These are phyloP conservation scores for Erythrobasidium hasegawianum DNA, from an alignment of 1,284 basidiomycete genomes.

Conservation along the genomic window DNA sequence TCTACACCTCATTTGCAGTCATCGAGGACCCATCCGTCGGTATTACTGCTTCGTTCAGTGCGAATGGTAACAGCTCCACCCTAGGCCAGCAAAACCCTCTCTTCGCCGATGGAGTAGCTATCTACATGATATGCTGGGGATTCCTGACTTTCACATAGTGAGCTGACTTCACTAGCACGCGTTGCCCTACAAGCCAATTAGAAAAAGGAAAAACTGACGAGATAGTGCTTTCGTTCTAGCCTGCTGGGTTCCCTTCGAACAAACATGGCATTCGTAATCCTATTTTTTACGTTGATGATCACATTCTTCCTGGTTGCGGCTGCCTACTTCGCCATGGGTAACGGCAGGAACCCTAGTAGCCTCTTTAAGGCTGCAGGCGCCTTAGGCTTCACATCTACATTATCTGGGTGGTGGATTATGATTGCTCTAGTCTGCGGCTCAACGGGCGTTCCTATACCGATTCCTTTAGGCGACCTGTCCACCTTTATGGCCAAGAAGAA, in stretches of 20 bases:
- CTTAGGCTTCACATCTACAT: constrained; percentile 36
- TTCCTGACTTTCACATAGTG: constrained; percentile 35
- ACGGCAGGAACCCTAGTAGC: not conserved
- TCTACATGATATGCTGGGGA: constrained; percentile 35
- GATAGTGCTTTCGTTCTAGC: constrained; percentile 16
- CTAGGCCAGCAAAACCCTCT: too few relatives aligned
- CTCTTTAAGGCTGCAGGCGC: constrained; percentile 38
- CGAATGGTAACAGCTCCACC: too few relatives aligned
- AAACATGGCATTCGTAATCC: constrained; percentile 39
- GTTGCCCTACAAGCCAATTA: not conserved
- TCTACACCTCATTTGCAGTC: too few relatives aligned
- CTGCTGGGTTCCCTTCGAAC: constrained; percentile 40
- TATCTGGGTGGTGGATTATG: constrained; percentile 25
- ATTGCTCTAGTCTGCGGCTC: constrained; percentile 37
- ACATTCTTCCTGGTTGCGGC: constrained; percentile 37
- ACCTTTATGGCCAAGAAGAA: constrained; percentile 16
- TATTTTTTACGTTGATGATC: constrained; percentile 40
- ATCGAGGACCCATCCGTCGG: too few relatives aligned
- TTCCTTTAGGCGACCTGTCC: constrained; percentile 41
- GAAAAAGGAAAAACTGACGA: not conserved
- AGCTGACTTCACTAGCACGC: too few relatives aligned
- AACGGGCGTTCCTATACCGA: constrained; percentile 37
- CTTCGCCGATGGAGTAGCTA: too few relatives aligned
- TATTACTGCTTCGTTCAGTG: too few relatives aligned
- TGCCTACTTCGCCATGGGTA: constrained; percentile 35